phyloP scores from a whole-genome alignment of 352 stramenopile species.

The Pythium biforme region DNA sequence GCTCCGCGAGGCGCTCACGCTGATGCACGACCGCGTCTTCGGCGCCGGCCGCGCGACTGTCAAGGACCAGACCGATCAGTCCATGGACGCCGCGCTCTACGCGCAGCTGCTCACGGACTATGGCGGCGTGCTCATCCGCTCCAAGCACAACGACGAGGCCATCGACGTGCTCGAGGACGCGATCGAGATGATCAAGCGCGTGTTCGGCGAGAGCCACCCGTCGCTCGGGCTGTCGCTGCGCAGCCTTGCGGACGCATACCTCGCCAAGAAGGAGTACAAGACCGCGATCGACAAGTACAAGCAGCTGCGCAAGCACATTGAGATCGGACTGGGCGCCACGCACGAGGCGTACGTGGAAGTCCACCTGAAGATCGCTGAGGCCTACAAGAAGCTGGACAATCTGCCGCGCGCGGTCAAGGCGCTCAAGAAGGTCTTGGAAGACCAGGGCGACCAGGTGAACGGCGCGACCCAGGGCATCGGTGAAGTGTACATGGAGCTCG shows the following conservation, averaged over 20 bases:
- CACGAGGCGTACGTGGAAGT: slow-evolving; percentile 81
- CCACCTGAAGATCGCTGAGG: slow-evolving; percentile 61
- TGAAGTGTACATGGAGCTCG: slow-evolving; percentile 81
- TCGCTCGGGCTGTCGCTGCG: slow-evolving; percentile 71
- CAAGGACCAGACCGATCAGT: slow-evolving; percentile 54
- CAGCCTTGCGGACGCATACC: slow-evolving; percentile 78
- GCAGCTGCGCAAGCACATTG: slow-evolving; percentile 65
- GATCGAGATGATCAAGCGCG: slow-evolving; percentile 64
- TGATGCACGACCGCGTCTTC: slow-evolving; percentile 74
- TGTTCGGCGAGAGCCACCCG: slow-evolving; percentile 80
- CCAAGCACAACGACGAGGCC: slow-evolving; percentile 72
- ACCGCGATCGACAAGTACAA: slow-evolving; percentile 70
- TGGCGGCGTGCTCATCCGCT: slow-evolving; percentile 66
- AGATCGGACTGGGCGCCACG: slow-evolving; percentile 53
- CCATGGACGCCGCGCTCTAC: slow-evolving; percentile 72
- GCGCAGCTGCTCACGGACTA: slow-evolving; percentile 82
- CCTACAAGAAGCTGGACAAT: slow-evolving; percentile 67
- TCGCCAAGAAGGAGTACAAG: slow-evolving; percentile 73
- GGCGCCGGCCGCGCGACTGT: slow-evolving; percentile 43
- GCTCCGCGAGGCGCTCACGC: slow-evolving; percentile 61
- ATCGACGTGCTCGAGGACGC: slow-evolving; percentile 78
- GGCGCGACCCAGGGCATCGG: slow-evolving; percentile 63
- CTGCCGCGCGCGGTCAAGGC: slow-evolving; percentile 49
- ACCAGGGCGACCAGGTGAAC: slow-evolving; percentile 59
- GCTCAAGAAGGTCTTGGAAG: slow-evolving; percentile 53